Base-by-base conservation (phyloP, 345 rosid genomes). In the Sonneratia caseolaris region DNA sequence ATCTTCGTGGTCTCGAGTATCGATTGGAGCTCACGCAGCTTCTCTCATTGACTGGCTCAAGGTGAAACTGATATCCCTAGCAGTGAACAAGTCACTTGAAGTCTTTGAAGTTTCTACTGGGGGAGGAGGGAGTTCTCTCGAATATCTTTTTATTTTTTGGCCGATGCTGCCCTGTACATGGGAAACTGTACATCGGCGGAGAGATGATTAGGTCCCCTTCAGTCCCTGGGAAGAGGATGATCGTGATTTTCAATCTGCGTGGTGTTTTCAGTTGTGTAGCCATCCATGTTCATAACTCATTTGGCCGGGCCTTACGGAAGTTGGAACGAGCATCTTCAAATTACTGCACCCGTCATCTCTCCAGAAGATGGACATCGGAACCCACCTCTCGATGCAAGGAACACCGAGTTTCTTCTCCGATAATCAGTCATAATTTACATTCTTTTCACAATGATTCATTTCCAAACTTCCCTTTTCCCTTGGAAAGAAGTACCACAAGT, bases 1-100 rank as follows among this genome's bases (percentile, higher is more conserved):
- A 90, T 76, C 88, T 94, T 22, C 84, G 97, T 83, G 98, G 98
- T 68, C 82, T 91, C 9, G 96, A 93, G 80, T 89, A 89, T 74
- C 84, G 96, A 49, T 77, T 87, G 89, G 96, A 87, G 84, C 92
- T 94, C 72, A 82, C 68, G 79, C 91, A 87, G 62, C 96, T 94
- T 75, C 65, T 91, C 9, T 86, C 89, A 16, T 78, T 86, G 76
- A 82, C 93, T 3, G 77, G 77, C 83, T 42, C 77, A 78, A 35
- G 71, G 68, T n/a, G 81, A 77, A 75, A 82, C 73, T 77, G 87
- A 84, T 22, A 71, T 79, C 59, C 22, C 43, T 24, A 81, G 79
- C 65, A 77, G 82, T 71, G 83, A 73, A 38, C 79, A 72, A 43
- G 71, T 74, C 53, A 40, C 24, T 15, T 73, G 66, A 42, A 42